A percentile compares a stretch with the other conserved stretches of the same genome.
phyloP scores from a whole-genome alignment of 345 rosid species.

The Eucalyptus melliodora region DNA sequence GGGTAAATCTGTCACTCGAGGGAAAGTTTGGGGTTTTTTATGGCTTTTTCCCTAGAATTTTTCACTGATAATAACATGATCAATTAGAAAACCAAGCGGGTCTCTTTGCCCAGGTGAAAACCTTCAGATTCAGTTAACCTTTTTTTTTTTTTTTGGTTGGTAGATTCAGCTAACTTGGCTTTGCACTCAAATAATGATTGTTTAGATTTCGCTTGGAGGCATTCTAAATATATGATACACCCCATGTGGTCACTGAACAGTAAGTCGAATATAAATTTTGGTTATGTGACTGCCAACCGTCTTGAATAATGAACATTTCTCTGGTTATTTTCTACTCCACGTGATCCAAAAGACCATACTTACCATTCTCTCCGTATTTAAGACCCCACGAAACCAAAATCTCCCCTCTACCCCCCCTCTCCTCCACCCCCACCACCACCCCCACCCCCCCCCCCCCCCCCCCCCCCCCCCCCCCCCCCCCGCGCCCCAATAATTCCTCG shows the following conservation, averaged over 20 bases:
- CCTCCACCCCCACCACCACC: no score
- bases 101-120: not conserved
- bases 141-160: no score
- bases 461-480: no score
- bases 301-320: not conserved
- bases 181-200: not conserved
- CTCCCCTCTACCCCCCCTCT: not conserved
- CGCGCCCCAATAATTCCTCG: no score
- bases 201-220: not conserved
- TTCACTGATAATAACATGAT: not conserved
- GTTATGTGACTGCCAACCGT: not conserved
- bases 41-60: no score
- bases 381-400: not conserved
- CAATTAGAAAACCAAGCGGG: not conserved
- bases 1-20: no score
- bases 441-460: not conserved
- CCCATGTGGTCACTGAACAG: not conserved
- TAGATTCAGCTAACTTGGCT: not conserved
- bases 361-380: not conserved
- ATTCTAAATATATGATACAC: not conserved
- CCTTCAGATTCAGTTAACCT: not conserved
- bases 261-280: not conserved
- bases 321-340: not conserved
- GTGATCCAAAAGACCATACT: not conserved
- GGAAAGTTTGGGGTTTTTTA: no score